Evolutionary conservation across 1,284 basidiomycete species (phyloP).

Genomic region (Marasmius tenuissimus): DNA sequence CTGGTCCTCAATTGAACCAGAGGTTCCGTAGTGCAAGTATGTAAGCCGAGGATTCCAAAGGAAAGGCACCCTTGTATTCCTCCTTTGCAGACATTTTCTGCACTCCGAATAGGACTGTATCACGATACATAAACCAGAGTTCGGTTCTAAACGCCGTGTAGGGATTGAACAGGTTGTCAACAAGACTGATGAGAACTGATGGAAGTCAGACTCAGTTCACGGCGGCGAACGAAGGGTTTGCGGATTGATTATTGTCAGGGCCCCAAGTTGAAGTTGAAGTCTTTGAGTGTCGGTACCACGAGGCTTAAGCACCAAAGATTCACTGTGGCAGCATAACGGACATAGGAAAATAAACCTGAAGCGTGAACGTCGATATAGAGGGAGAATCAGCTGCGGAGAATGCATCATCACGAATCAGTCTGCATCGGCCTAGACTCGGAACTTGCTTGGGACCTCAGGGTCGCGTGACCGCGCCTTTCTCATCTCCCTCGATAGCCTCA

Average conservation of each 20-base stretch:
- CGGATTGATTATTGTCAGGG: too few species aligned
- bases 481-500: neutral
- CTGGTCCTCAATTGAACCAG: too few species aligned
- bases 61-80: neutral
- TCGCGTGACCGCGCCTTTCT: neutral
- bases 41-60: too few species aligned
- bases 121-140: neutral
- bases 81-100: neutral
- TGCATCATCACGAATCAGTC: too few species aligned
- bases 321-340: neutral
- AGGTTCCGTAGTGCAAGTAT: too few species aligned
- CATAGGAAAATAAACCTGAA: neutral
- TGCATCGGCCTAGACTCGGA: too few species aligned
- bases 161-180: too few species aligned
- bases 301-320: neutral
- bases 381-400: neutral
- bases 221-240: too few species aligned
- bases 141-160: neutral
- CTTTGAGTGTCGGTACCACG: neutral
- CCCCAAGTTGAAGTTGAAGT: too few species aligned
- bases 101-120: neutral
- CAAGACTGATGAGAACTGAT: too few species aligned
- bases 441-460: neutral
- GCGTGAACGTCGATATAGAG: neutral
- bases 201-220: too few species aligned